Evolutionary conservation across 2,329 filamentous ascomycete genomes (phyloP).

Genomic region (Fusarium sp.): DNA sequence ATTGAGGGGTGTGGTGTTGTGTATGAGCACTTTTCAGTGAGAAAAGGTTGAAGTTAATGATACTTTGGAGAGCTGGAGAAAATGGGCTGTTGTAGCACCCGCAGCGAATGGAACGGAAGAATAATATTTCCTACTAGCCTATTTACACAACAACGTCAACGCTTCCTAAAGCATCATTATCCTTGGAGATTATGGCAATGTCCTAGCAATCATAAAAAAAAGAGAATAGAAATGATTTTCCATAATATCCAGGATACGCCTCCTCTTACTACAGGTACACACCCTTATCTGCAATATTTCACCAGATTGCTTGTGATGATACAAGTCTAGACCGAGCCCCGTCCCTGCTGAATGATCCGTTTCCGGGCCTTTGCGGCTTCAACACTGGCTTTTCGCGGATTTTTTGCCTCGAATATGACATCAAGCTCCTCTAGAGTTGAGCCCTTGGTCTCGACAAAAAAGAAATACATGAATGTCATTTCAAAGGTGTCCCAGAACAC

Average conservation of each 20-base stretch:
- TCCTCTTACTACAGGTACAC: neutral
- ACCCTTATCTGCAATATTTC: neutral
- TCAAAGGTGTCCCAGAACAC: conserved; percentile 22
- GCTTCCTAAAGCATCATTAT: neutral
- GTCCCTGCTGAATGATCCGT: conserved; percentile 3
- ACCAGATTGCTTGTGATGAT: neutral
- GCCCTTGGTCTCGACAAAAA: conserved; percentile 20
- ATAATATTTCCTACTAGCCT: neutral
- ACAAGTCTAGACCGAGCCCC: neutral
- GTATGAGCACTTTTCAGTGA: neutral
- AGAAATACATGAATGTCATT: conserved; percentile 18
- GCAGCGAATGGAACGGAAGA: neutral
- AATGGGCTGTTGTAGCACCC: neutral
- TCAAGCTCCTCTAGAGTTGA: conserved; percentile 19
- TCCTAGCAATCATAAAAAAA: neutral
- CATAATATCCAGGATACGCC: neutral
- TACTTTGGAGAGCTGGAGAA: neutral
- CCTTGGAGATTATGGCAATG: neutral
- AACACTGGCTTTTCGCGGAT: conserved; percentile 19
- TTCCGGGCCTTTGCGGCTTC: conserved; percentile 15
- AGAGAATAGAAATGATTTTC: neutral
- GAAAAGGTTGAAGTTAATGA: neutral
- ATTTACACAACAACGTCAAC: neutral
- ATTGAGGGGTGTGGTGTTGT: neutral
- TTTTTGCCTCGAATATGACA: conserved; percentile 17